Base-by-base conservation (phyloP, 2,329 filamentous ascomycete species). In the Trichophyton schoenleinii region DNA sequence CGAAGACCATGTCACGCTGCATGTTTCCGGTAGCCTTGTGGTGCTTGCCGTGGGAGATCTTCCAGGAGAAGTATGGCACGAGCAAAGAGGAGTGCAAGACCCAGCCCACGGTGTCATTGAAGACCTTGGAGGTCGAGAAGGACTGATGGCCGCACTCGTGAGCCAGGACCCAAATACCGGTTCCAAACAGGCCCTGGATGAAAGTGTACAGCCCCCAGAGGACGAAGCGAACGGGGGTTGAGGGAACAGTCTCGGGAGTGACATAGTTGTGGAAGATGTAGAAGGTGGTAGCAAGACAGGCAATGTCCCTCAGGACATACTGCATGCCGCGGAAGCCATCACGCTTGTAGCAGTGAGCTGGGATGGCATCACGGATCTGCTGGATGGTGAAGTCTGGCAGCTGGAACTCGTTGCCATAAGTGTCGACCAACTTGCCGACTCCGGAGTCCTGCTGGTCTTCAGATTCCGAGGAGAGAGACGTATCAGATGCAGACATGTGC, bases 11-110 rank as follows among this genome's bases (percentile, higher is more conserved):
- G 78, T 99, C 94, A 68, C 92, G 89, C 78, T 95, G 91, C 78
- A 99, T 86, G 81, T 99, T 85, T 69, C 91, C 94, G 44, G 94
- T 99, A 66, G 91, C 91, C 83, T 97, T 97, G 88, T 99, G 94
- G 81, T 99, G 94, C 85, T 96, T 96, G 80, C 90, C 88, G 80
- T 99, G 94, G 67, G 91, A 96, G 77, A 97, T 91, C 80, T 99
- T 95, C 94, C 94, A 99, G 73, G 90, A 95, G 80, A 96, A 99
- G 80, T 97, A 99, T 22, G 94, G 94, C 57, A 99, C 92, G 61
- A 96, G 81, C 44, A 96, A 84, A 52, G 85, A 76, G 42, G 91
- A 96, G 80, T 97, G 92, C 68, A 89, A 84, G 73, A 96, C 75
- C 89, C 89, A 96, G 70, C 92, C 92, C 62, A 94, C 90, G 28